Evolutionary conservation across 2,329 filamentous ascomycete species (phyloP), one percentile per base, ranked within the genome.

Genomic region (Diaporthe batatas): DNA sequence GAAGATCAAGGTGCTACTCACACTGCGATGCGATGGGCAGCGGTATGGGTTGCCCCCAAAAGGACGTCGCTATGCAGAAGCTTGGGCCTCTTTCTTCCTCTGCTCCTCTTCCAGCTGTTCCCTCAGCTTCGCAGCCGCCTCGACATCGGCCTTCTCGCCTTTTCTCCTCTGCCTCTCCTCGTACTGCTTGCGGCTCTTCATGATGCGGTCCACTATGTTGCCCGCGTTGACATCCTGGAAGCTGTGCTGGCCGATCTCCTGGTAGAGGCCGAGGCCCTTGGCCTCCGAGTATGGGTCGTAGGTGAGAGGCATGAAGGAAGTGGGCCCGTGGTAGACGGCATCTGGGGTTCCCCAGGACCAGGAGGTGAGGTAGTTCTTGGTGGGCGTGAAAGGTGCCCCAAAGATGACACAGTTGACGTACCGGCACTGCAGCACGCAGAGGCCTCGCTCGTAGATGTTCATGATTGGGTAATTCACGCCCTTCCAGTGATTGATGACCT

Each of bases 401-500:
- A 99, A 97, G 75, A 98, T 86, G 71, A 97, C 91, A 51, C 94
- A 91, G 81, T 97, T 90, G 79, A 98, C 89, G 83, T 97, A 97
- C 92, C 93, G 93, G 86, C 96, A 99, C 80, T 99, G 96, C 75
- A 98, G 86, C 39, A 98, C 96, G 81, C 96, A 99, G 29, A 99
- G 90, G 1, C 95, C 95, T 54, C 96, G 92, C 86, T 99, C 96
- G 79, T 96, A 98, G 72, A 98, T 95, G 85, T 98, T 99, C 96
- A 99, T 99, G 84, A 99, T 98, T 34, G 96, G 96, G 81, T 98
- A 99, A 84, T 99, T 99, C 78, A 98, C 89, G 47, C 96, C 96
- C 84, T 98, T 98, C 93, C 95, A 97, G 78, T 92, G 87, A 83
- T 99, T 99, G 82, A 99, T 97, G 74, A 97, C 95, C 76, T 93